Base-by-base conservation (phyloP, 768 basidiomycete genomes). In the Boletus vermiculosoides region DNA sequence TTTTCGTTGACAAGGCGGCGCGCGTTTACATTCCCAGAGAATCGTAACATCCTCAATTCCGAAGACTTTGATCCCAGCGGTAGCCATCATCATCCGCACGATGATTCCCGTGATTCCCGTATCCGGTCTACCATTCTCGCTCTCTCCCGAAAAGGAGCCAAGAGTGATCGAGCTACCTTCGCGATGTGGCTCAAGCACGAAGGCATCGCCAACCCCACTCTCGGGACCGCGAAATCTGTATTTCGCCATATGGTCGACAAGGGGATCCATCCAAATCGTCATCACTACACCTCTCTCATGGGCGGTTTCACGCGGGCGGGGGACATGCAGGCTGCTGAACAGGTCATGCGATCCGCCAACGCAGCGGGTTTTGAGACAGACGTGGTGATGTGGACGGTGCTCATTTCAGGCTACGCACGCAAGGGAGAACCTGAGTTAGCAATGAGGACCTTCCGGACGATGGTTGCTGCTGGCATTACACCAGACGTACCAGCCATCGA, bases 251-350 rank as follows among this genome's bases (percentile, higher is more conserved):
- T 93, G 76, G 68, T 90, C 50, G 75, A 77, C 48, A 83, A 83
- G 55, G 92, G 92, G 11, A 77, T 94, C 53, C 82, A 81, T 47
- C 86, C 90, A 11, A 88, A 83, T 63, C 77, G 77, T 54, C 83
- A 89, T 66, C 92, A 94, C 71, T 87, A 84, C 63, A 76, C 78
- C 31, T 84, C 89, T 51, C 73, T 94, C 56, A 85, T 94, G 80
- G 84, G 90, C 61, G 89, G 88, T n/a, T 86, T 85, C 62, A 72
- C 78, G 18, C 75, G 72, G 4, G 70, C 71, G 1, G 89, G 88
- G n/a, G 78, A 92, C 68, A 74, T 87, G 59, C 64, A 70, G 15
- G 76, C 76, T 20, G 88, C 90, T 25, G 70, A 78, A 55, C 76
- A 77, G 50, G 73, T 85, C 42, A 78, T 94, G 76, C 73, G 71